Evolutionary conservation across 1,139 yeast genomes (phyloP).

Genomic region (Saccharomyces pastorianus): DNA sequence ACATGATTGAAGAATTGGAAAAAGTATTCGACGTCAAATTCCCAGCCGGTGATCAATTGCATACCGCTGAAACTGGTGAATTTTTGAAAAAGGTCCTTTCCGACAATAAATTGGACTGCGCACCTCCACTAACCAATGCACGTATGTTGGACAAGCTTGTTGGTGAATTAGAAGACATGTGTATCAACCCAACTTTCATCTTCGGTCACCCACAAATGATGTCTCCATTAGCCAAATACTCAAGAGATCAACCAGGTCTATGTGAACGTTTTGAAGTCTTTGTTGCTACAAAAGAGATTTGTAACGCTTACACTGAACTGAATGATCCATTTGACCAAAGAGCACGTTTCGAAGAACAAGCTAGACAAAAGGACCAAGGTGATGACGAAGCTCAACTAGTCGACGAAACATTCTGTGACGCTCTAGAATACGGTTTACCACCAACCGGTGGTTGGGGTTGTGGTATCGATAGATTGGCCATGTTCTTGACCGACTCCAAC

Average conservation of each 20-base stretch:
- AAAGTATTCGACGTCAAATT: conserved; percentile 76
- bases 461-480: conserved; percentile 96
- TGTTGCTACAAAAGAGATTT: conserved; percentile 96
- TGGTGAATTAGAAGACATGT: conserved; percentile 88
- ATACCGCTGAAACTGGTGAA: conserved; percentile 86
- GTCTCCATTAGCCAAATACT: conserved; percentile 98
- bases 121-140: conserved; percentile 96
- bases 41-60: conserved; percentile 94
- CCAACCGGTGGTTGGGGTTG: conserved; percentile 99
- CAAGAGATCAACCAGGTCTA: conserved; percentile 83
- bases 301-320: conserved; percentile 97
- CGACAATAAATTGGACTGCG: conserved; percentile 78
- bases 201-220: conserved; percentile 99
- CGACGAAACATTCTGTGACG: conserved; percentile 95
- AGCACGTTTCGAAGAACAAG: conserved; percentile 96
- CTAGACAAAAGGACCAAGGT: conserved; percentile 96
- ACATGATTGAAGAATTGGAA: conserved; percentile 94
- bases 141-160: conserved; percentile 97
- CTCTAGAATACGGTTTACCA: conserved; percentile 96
- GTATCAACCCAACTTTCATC: conserved; percentile 94
- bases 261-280: conserved; percentile 98
- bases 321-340: conserved; percentile 98
- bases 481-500: conserved; percentile 95
- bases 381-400: conserved; percentile 97
- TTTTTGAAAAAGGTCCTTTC: conserved; percentile 75